Percentiles rank a stretch among this genome's conserved stretches.
Evolutionary conservation across 805 yeast genomes (phyloP).

Genomic region (Candida awuae): DNA sequence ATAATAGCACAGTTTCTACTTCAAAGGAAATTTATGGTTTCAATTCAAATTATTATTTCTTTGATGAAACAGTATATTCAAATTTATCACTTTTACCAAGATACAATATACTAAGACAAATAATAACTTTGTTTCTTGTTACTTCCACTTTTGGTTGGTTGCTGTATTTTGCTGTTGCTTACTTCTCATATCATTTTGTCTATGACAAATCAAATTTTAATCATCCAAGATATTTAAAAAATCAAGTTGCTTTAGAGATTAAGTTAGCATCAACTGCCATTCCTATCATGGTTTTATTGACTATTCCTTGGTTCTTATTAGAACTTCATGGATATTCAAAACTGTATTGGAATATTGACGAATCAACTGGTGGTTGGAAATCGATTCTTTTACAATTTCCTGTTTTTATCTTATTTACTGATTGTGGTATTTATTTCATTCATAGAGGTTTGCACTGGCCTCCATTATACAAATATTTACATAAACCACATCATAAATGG

Average conservation of each 20-base stretch:
- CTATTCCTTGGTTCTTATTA: conserved; percentile 82
- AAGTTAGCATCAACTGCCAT: conserved; percentile 71
- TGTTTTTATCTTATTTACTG: conserved; percentile 83
- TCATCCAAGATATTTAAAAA: conserved; percentile 92
- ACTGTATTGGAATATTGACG: conserved; percentile 59
- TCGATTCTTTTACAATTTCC: conserved; percentile 64
- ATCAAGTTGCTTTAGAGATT: conserved; percentile 83
- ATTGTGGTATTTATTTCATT: conserved; percentile 81
- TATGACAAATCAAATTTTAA: conserved; percentile 87
- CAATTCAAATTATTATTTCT: conserved; percentile 41
- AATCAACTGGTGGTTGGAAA: conserved; percentile 59
- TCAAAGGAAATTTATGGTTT: conserved; percentile 35
- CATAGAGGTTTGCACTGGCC: conserved; percentile 97
- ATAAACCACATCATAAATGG: conserved; percentile 99
- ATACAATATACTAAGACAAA: conserved; percentile 64
- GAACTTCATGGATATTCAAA: conserved; percentile 81
- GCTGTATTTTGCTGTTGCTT: conserved; percentile 70
- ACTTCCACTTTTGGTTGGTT: conserved; percentile 81
- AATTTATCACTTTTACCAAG: conserved; percentile 65
- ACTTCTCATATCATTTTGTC: conserved; percentile 65
- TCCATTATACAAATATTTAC: conserved; percentile 70
- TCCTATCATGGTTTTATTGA: conserved; percentile 80
- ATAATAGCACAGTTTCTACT: conserved; percentile 22
- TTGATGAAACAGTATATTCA: conserved; percentile 49
- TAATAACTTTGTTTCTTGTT: conserved; percentile 53